A percentile compares a stretch with the other conserved stretches of the same genome.
Evolutionary conservation across 495 filamentous ascomycete species (phyloP).

Genomic region (Penicillium subrubescens): DNA sequence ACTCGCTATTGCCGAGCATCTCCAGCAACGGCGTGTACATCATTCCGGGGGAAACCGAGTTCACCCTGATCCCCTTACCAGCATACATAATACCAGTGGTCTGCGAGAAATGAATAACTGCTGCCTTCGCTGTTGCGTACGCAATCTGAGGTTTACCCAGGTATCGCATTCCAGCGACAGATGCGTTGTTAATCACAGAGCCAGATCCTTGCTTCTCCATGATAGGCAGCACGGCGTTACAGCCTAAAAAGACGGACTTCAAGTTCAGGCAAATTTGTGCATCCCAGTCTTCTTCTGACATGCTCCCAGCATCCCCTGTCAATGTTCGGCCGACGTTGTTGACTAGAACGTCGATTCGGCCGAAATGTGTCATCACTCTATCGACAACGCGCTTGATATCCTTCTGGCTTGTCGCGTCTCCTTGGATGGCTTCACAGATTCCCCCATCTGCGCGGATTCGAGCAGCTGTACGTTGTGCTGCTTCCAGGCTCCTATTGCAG

Average conservation of each 20-base stretch:
- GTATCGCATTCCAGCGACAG: conserved; percentile 43
- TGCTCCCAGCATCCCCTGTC: conserved; percentile 46
- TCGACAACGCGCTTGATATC: conserved; percentile 41
- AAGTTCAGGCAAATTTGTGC: no score
- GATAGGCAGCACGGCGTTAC: conserved; percentile 44
- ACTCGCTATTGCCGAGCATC: conserved; percentile 14
- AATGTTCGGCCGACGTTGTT: no score
- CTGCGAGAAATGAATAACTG: conserved; percentile 47
- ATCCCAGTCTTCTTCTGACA: conserved; percentile 31
- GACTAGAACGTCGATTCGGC: conserved; percentile 50
- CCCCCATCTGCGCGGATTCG: conserved; percentile 31
- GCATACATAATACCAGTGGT: conserved; percentile 51
- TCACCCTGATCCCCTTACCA: conserved; percentile 46
- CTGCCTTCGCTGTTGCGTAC: conserved; percentile 51
- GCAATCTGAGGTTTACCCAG: conserved; percentile 53
- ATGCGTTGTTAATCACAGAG: conserved; percentile 43
- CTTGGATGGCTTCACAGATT: conserved; percentile 30
- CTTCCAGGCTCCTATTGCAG: conserved; percentile 31
- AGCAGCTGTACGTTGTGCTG: conserved; percentile 36
- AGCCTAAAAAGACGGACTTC: conserved; percentile 20
- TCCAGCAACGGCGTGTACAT: conserved; percentile 44
- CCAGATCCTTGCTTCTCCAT: conserved; percentile 49
- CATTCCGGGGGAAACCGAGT: conserved; percentile 52
- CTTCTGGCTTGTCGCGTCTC: conserved; percentile 41
- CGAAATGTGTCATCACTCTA: conserved; percentile 28